A percentile compares a stretch with the other conserved stretches of the same genome.
These are phyloP conservation scores for Porphyrellus sp. DNA, from an alignment of 1,284 basidiomycete species.

Conservation along the genomic window DNA sequence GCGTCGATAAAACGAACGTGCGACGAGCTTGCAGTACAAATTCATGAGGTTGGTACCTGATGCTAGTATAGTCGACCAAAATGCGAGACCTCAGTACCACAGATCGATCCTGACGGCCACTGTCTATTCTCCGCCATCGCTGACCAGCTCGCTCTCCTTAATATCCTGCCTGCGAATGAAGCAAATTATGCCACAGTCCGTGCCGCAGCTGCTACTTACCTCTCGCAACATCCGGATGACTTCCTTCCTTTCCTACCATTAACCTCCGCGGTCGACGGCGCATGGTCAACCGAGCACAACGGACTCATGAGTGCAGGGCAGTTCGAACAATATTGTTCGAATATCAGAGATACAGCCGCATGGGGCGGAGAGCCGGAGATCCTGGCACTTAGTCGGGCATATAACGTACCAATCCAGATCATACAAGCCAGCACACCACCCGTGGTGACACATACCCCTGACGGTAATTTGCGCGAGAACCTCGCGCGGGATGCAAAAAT, in stretches of 20 bases:
- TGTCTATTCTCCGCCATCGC: constrained; percentile 93
- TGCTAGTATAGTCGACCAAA: background rate
- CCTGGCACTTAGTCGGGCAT: constrained; percentile 83
- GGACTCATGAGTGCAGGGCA: constrained; percentile 72
- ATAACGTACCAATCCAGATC: constrained; percentile 86
- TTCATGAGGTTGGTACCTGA: constrained; percentile 60
- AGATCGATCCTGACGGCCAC: constrained; percentile 94
- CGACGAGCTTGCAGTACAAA: constrained; percentile 60
- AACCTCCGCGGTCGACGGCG: constrained; percentile 70
- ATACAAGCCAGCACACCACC: constrained; percentile 81
- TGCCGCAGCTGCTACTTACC: constrained; percentile 75
- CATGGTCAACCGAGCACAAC: constrained; percentile 55
- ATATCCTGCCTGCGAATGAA: constrained; percentile 52
- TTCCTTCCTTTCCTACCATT: constrained; percentile 94
- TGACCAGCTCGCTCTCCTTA: constrained; percentile 76
- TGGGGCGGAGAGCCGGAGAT: constrained; percentile 99
- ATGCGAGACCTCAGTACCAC: constrained; percentile 4
- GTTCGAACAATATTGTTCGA: constrained; percentile 77
- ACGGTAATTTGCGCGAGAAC: constrained; percentile 33
- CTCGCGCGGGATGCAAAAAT: constrained; percentile 44
- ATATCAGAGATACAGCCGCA: constrained; percentile 78
- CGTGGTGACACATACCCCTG: constrained; percentile 78
- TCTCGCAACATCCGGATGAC: constrained; percentile 81
- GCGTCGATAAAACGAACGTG: constrained; percentile 67
- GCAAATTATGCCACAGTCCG: constrained; percentile 65